Percentiles rank a stretch among this genome's conserved stretches.
Conservation (phyloP, 805 yeast genomes). For the Starmerella roubikii region DNA sequence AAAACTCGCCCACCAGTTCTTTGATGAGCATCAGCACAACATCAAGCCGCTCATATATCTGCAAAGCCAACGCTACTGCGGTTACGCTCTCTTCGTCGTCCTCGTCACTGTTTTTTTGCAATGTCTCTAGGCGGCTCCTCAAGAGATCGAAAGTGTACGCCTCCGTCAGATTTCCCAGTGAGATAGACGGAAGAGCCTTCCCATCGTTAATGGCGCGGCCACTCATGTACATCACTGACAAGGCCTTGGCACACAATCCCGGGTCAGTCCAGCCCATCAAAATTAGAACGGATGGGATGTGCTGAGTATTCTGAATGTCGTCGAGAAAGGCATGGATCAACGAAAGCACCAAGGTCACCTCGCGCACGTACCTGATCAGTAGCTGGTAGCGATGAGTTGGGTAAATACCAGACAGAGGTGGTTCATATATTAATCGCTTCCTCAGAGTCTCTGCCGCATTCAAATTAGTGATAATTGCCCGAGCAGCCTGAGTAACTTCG, state of each 20-base stretch:
- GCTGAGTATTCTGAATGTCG: slow-evolving; percentile 18
- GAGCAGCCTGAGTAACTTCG: slow-evolving; percentile 13
- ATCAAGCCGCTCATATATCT: slow-evolving; percentile 25
- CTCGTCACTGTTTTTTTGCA: neutral
- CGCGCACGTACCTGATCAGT: slow-evolving; percentile 20
- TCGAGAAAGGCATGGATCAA: slow-evolving; percentile 22
- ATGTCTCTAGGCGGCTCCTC: neutral
- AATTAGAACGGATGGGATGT: slow-evolving; percentile 17
- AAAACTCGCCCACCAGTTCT: slow-evolving; percentile 27
- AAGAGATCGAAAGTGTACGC: slow-evolving; percentile 6
- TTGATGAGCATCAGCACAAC: slow-evolving; percentile 23
- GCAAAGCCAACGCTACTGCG: slow-evolving; percentile 21
- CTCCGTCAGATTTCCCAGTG: slow-evolving; percentile 22
- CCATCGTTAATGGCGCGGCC: slow-evolving; percentile 22
- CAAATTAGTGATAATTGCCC: slow-evolving; percentile 16
- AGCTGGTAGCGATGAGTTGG: slow-evolving; percentile 24
- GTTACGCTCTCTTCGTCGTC: slow-evolving; percentile 10
- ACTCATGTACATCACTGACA: slow-evolving; percentile 25
- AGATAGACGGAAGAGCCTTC: slow-evolving; percentile 24
- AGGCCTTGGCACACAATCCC: slow-evolving; percentile 21
- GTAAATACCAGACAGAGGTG: slow-evolving; percentile 26
- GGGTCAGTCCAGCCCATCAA: slow-evolving; percentile 25
- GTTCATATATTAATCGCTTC: slow-evolving; percentile 24
- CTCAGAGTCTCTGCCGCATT: slow-evolving; percentile 17
- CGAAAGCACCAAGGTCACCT: slow-evolving; percentile 20